A percentile compares a stretch with the other conserved stretches of the same genome.
phyloP scores from a whole-genome alignment of 2,329 filamentous ascomycete species.

The Talaromyces sp. region DNA sequence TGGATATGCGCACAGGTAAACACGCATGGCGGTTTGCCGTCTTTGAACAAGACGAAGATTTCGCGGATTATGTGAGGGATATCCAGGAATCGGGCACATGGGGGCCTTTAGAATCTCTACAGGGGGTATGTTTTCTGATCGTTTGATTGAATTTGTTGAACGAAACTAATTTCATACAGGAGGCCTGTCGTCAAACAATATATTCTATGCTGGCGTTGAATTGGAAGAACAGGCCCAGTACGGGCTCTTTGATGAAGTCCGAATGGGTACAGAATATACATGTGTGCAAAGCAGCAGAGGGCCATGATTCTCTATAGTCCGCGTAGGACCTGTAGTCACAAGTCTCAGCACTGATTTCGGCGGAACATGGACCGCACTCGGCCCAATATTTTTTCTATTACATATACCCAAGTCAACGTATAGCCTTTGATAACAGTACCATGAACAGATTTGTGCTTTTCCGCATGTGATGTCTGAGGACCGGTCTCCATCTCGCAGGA shows the following conservation, averaged over 20 bases:
- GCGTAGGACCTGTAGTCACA: not conserved
- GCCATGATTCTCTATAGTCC: conserved; percentile 49
- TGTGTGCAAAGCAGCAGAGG: conserved; percentile 81
- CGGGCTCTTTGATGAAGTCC: conserved; percentile 81
- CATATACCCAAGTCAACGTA: no score
- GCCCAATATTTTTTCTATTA: not conserved
- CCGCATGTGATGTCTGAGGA: not conserved
- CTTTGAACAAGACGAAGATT: conserved; percentile 85
- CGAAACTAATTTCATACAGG: conserved; percentile 48
- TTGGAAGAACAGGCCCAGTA: conserved; percentile 74
- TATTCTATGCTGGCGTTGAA: conserved; percentile 92
- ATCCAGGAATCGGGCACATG: conserved; percentile 82
- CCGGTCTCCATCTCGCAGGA: not conserved
- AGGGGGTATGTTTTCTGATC: conserved; percentile 59
- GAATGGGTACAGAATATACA: conserved; percentile 90
- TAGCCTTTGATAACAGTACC: no score
- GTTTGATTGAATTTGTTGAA: not conserved
- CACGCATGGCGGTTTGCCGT: conserved; percentile 88
- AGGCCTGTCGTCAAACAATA: conserved; percentile 84
- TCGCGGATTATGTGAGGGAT: conserved; percentile 77
- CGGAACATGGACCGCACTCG: not conserved
- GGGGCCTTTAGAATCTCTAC: conserved; percentile 76
- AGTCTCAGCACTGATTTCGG: not conserved
- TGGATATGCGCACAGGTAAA: conserved; percentile 87
- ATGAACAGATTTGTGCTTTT: not conserved